Conservation (phyloP, 2,329 filamentous ascomycete genomes). For the Didymella sp. region DNA sequence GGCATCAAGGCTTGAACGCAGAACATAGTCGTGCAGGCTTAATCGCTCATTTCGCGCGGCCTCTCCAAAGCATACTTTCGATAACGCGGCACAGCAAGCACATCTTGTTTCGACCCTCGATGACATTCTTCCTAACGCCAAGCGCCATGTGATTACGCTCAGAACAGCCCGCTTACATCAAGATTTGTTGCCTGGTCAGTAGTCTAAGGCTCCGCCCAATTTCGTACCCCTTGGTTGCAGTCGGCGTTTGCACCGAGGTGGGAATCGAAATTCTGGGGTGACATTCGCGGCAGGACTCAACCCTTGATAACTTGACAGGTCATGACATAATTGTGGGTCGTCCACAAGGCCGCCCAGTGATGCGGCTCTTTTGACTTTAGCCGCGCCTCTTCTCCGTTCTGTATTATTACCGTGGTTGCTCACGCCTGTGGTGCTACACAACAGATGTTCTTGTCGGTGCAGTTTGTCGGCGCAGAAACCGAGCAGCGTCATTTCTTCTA, state of each 20-base stretch:
- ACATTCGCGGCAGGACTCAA: background rate
- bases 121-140: background rate
- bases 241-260: constrained; percentile 10
- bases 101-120: background rate
- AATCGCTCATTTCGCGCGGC: background rate
- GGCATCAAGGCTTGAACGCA: too few species aligned
- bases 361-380: constrained; percentile 10
- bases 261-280: background rate
- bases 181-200: constrained; percentile 4
- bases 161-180: background rate
- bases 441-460: background rate
- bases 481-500: background rate
- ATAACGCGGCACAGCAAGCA: background rate
- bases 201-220: background rate
- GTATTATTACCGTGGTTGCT: background rate
- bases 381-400: background rate
- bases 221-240: background rate
- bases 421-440: background rate
- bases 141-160: background rate
- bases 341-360: background rate
- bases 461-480: background rate
- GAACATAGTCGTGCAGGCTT: background rate
- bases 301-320: background rate
- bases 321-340: constrained; percentile 13
- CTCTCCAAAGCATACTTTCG: background rate